Evolutionary conservation across 2,329 filamentous ascomycete species (phyloP).

Genomic region (Pseudogymnoascus sp.): DNA sequence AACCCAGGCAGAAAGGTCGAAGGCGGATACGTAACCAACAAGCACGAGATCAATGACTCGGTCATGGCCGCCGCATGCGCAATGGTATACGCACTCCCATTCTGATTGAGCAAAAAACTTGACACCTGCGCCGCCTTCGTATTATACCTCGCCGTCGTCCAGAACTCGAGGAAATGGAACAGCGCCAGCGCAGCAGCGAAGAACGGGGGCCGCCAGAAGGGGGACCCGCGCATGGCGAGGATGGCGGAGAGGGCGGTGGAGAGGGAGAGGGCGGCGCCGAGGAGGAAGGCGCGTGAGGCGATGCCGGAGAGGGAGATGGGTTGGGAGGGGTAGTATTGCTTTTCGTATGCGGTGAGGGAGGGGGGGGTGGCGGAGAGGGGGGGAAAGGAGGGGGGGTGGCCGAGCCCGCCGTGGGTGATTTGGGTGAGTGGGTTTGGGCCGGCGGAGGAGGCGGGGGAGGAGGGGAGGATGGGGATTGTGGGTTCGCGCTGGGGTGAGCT

Average conservation of each 20-base stretch:
- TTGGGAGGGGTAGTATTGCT: conserved; percentile 21
- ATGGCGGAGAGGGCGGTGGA: conserved; percentile 10
- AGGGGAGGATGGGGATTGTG: not conserved
- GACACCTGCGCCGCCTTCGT: conserved; percentile 60
- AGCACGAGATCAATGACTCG: conserved; percentile 71
- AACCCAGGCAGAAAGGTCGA: conserved; percentile 38
- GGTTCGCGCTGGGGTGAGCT: not conserved
- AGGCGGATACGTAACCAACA: conserved; percentile 41
- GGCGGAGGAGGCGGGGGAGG: not conserved
- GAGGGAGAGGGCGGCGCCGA: conserved; percentile 22
- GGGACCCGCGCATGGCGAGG: conserved; percentile 14
- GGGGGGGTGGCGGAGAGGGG: conserved; percentile 6
- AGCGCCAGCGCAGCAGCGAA: conserved; percentile 61
- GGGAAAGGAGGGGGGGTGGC: not conserved
- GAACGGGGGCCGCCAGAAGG: conserved; percentile 53
- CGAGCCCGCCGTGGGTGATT: conserved; percentile 9
- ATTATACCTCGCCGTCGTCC: conserved; percentile 78
- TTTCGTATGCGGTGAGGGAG: conserved; percentile 16
- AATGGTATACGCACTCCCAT: conserved; percentile 75
- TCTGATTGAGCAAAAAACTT: conserved; percentile 76
- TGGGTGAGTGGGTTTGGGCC: not conserved
- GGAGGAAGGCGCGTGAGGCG: conserved; percentile 27
- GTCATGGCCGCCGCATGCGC: conserved; percentile 67
- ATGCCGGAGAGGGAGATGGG: conserved; percentile 30
- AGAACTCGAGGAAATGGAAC: conserved; percentile 97